Base-by-base conservation (phyloP, 164 flowering plant species). In the Stephania yunnanensis region DNA sequence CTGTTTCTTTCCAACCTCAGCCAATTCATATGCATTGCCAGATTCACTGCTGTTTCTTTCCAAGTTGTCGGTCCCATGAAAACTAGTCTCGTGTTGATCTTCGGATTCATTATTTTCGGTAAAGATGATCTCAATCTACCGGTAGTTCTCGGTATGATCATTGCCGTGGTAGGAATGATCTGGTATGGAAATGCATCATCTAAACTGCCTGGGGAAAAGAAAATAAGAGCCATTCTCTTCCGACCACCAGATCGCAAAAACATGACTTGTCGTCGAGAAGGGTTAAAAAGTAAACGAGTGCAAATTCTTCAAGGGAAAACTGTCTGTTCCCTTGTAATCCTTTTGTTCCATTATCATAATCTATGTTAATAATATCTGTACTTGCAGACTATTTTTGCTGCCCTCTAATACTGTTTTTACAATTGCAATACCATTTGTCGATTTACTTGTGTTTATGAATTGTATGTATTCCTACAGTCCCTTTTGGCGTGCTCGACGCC, bases 41-140 rank as follows among this genome's bases (percentile, higher is more conserved):
- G 97, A 83, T 94, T 94, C 75, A 88, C 94, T 1, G 92, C 94
- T 5, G 97, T 92, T 71, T 83, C 94, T 15, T 90, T 92, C 81
- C 93, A 94, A 86, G 98, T 94, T 19, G 90, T 94, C 25, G 97
- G 97, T 53, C 98, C 92, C 78, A 94, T 85, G 92, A 91, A 91
- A 81, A 91, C 92, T 4, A 87, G 90, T 30, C 88, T 91, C 7
- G 94, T 90, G 30, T 75, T 94, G 77, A 79, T 87, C 66, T 75
- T 92, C 25, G 71, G 98, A 29, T 91, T 94, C 87, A 19, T 87
- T 50, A 87, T 91, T 85, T 94, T 94, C 61, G 96, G 97, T 44
- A 94, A 86, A 81, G 98, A 94, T 74, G 98, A 97, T 70, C 93
- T 92, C 46, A 94, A 88, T 69, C 48, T 86, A 65, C 98, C 91